phyloP scores from a whole-genome alignment of 495 filamentous ascomycete genomes.

The Aspergillus mulundensis region DNA sequence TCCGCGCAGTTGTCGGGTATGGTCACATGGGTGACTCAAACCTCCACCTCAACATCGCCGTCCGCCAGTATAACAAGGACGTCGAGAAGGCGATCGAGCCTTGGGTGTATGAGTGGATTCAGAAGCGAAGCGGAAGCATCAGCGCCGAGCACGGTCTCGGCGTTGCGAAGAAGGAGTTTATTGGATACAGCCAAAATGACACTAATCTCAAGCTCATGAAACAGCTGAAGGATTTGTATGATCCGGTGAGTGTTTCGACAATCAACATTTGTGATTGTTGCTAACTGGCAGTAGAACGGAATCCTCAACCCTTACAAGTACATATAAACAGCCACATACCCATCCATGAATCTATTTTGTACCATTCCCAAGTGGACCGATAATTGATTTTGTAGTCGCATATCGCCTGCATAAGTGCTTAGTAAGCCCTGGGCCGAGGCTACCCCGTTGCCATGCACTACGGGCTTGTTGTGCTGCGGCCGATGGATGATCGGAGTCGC shows the following conservation, averaged over 20 bases:
- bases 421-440: constrained; percentile 14
- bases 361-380: background rate
- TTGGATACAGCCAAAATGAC: constrained; percentile 84
- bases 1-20: constrained; percentile 88
- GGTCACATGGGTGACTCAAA: constrained; percentile 98
- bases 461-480: constrained; percentile 31
- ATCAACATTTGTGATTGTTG: background rate
- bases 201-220: constrained; percentile 89
- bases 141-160: constrained; percentile 95
- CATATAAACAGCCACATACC: constrained; percentile 39
- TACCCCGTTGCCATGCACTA: constrained; percentile 39
- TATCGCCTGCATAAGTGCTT: no score
- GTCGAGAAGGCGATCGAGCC: constrained; percentile 91
- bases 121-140: constrained; percentile 79
- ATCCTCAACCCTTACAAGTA: constrained; percentile 97
- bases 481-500: constrained; percentile 19
- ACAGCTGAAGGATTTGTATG: constrained; percentile 84
- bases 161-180: constrained; percentile 88
- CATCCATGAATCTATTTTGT: background rate
- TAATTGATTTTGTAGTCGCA: background rate
- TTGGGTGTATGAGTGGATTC: constrained; percentile 96
- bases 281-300: constrained; percentile 59
- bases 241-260: constrained; percentile 68
- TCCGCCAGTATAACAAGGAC: constrained; percentile 74
- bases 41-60: constrained; percentile 84